These are phyloP conservation scores for Ganoderma sp. DNA, from an alignment of 1,284 basidiomycete genomes.

Conservation along the genomic window DNA sequence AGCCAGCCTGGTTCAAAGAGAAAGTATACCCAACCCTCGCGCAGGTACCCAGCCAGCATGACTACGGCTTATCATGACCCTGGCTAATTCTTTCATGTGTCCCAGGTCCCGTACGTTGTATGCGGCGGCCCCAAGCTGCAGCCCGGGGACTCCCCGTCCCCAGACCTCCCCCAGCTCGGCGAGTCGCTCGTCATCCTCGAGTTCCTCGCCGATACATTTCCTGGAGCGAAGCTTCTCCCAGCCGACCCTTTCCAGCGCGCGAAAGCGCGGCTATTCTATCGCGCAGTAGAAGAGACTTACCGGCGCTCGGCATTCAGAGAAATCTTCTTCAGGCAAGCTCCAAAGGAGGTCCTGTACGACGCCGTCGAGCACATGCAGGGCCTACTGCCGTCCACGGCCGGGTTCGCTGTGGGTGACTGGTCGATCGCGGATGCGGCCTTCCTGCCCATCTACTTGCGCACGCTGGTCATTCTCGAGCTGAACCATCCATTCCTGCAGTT, in stretches of 20 bases:
- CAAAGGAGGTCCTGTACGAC: constrained; percentile 46
- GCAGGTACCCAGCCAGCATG: background rate
- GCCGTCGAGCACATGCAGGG: constrained; percentile 41
- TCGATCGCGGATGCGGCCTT: constrained; percentile 62
- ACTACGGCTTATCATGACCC: constrained; percentile 25
- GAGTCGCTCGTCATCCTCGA: constrained; percentile 69
- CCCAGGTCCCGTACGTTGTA: constrained; percentile 56
- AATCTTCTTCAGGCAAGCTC: constrained; percentile 42
- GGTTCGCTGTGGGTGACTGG: constrained; percentile 43
- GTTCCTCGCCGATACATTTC: constrained; percentile 63
- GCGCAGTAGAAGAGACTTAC: constrained; percentile 52
- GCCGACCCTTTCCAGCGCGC: constrained; percentile 61
- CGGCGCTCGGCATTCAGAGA: constrained; percentile 39
- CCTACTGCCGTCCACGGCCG: constrained; percentile 38
- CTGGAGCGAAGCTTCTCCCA: constrained; percentile 53
- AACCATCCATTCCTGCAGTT: constrained; percentile 38
- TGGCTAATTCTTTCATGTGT: background rate
- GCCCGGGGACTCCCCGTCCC: constrained; percentile 55
- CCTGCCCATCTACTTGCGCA: constrained; percentile 44
- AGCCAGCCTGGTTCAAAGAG: constrained; percentile 43
- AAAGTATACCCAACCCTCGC: constrained; percentile 47
- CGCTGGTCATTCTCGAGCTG: constrained; percentile 35
- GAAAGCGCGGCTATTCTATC: constrained; percentile 63
- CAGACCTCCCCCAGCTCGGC: constrained; percentile 57
- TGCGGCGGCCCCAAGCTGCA: constrained; percentile 61